Conservation (phyloP, 1,284 basidiomycete genomes). For the Tylopilus sp. region DNA sequence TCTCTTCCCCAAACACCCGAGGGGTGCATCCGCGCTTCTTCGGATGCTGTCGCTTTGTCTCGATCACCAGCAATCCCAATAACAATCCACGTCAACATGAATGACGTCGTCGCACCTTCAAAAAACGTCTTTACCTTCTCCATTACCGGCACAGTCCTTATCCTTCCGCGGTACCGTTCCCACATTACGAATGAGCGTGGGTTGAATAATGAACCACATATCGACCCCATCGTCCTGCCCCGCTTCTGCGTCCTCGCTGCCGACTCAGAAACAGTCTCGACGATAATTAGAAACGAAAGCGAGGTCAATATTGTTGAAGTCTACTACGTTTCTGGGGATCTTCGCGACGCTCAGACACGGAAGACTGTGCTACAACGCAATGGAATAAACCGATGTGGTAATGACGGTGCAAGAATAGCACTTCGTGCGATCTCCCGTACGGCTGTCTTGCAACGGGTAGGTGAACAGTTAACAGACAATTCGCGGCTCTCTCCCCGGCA, state of each 20-base stretch:
- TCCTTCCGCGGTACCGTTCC: slow-evolving; percentile 44
- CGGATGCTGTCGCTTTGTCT: slow-evolving; percentile 18
- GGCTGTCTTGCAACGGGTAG: slow-evolving; percentile 26
- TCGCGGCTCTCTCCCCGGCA: slow-evolving; percentile 31
- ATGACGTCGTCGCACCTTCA: slow-evolving; percentile 60
- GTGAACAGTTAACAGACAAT: slow-evolving; percentile 23
- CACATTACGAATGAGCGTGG: slow-evolving; percentile 19
- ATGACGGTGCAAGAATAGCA: slow-evolving; percentile 54
- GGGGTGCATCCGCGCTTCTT: slow-evolving; percentile 30
- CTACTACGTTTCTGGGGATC: slow-evolving; percentile 52
- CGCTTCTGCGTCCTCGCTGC: slow-evolving; percentile 63
- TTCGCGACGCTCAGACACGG: slow-evolving; percentile 54
- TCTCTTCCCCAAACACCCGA: slow-evolving; percentile 46
- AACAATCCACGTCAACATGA: slow-evolving; percentile 73
- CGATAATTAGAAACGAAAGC: slow-evolving; percentile 54
- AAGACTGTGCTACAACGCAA: slow-evolving; percentile 58
- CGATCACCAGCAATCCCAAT: slow-evolving; percentile 26
- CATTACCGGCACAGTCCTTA: slow-evolving; percentile 58
- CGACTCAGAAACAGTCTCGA: slow-evolving; percentile 53
- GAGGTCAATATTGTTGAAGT: slow-evolving; percentile 52
- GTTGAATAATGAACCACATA: slow-evolving; percentile 36
- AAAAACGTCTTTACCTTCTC: slow-evolving; percentile 61
- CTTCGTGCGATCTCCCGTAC: slow-evolving; percentile 40
- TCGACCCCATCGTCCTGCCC: slow-evolving; percentile 53
- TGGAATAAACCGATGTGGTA: slow-evolving; percentile 50